Percentiles rank a stretch among this genome's conserved stretches.
phyloP scores from a whole-genome alignment of 345 rosid species.

The Nephelium lappaceum region DNA sequence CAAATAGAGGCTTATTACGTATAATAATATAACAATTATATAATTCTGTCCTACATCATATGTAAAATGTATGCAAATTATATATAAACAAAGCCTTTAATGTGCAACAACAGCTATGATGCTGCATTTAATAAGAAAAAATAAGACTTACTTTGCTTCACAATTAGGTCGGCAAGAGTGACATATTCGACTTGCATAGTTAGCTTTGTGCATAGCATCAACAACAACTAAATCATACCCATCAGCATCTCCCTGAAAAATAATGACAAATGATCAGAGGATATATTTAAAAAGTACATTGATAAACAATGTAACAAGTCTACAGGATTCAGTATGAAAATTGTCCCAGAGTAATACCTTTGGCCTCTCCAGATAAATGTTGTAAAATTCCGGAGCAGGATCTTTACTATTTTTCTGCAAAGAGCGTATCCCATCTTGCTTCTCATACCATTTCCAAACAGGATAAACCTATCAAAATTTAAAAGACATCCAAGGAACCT shows the following conservation, averaged over 20 bases:
- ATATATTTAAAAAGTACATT: conserved; percentile 24
- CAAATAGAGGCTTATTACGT: background rate
- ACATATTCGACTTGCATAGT: conserved; percentile 98
- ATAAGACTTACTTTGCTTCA: conserved; percentile 86
- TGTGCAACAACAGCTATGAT: background rate
- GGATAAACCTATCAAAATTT: conserved; percentile 81
- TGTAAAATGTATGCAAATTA: background rate
- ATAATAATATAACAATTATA: background rate
- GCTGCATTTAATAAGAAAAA: conserved; percentile 4
- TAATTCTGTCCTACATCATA: background rate
- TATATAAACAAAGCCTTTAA: background rate
- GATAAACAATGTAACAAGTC: conserved; percentile 18
- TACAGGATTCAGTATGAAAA: conserved; percentile 19
- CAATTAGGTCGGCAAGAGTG: conserved; percentile 99
- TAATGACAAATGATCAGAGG: conserved; percentile 27
- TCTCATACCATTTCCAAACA: conserved; percentile 99
- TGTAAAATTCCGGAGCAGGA: conserved; percentile 99
- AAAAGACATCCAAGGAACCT: conserved; percentile 2
- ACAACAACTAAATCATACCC: conserved; percentile 99
- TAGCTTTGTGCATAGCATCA: conserved; percentile 99
- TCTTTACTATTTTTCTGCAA: conserved; percentile 92
- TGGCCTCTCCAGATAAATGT: conserved; percentile 98
- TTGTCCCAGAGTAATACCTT: conserved; percentile 56
- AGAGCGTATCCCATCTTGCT: conserved; percentile 98
- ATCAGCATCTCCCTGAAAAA: conserved; percentile 95